phyloP scores from a whole-genome alignment of 495 filamentous ascomycete species.

The Aspergillus coremiiformis region DNA sequence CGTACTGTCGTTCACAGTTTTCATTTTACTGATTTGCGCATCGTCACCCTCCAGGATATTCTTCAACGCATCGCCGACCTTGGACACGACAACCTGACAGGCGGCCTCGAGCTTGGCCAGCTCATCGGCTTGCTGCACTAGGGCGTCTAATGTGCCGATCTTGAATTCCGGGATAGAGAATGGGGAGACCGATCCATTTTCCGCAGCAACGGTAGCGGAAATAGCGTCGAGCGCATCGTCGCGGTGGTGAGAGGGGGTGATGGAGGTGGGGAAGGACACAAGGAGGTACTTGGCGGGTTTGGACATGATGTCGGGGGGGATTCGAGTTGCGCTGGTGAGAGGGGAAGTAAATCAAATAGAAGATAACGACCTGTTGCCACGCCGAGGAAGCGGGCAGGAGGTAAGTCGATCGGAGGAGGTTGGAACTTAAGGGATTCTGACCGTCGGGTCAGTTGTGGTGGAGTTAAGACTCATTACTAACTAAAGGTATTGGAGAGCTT shows the following conservation, averaged over 20 bases:
- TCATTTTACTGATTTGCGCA: conserved; percentile 73
- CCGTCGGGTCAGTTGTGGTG: background rate
- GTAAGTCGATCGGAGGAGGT: conserved; percentile 3
- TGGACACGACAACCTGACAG: conserved; percentile 76
- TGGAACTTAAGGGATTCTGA: background rate
- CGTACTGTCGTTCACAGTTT: conserved; percentile 93
- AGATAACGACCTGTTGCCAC: conserved; percentile 5
- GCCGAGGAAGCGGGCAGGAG: conserved; percentile 17
- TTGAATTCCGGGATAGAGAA: conserved; percentile 92
- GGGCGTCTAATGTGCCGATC: conserved; percentile 88
- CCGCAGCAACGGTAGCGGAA: conserved; percentile 59
- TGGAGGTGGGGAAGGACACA: conserved; percentile 68
- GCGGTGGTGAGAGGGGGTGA: conserved; percentile 60
- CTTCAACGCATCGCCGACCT: conserved; percentile 79
- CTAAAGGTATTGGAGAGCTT: conserved; percentile 8
- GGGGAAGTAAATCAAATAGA: conserved; percentile 1
- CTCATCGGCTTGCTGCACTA: conserved; percentile 97
- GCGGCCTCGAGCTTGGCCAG: conserved; percentile 74
- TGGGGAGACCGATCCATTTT: conserved; percentile 67
- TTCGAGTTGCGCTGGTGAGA: conserved; percentile 5
- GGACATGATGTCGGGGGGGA: conserved; percentile 41
- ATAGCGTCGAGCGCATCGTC: conserved; percentile 76
- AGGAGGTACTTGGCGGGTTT: conserved; percentile 58
- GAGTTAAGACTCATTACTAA: too few species aligned
- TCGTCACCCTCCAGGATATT: conserved; percentile 76